Base-by-base conservation (phyloP, 2,329 filamentous ascomycete genomes). In the Ploettnerulaceae sp. region DNA sequence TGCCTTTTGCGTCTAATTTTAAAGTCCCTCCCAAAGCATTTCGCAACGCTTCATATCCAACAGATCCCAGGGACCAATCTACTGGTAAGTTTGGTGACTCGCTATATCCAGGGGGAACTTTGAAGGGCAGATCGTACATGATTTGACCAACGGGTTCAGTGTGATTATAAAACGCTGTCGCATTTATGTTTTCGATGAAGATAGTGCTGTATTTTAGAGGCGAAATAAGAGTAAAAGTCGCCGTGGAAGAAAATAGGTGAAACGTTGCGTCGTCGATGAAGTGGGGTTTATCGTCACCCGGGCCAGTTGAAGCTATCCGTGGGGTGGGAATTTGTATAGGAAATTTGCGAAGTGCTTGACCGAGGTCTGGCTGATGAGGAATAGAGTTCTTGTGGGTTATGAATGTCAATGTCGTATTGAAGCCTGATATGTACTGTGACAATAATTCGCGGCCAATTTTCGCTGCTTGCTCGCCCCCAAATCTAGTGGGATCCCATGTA, bases 191-290 rank as follows among this genome's bases (percentile, higher is more conserved):
- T 28, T 88, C 87, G 52, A 98, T 77, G 57, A 81, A 86, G 14
- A 97, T 67, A 1, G 81, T 88, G 41, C 85, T 85, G 48, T 81
- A 71, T 31, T 72, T 68, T 7, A 97, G 71, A 0, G 93, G 93
- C 0, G 90, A 96, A 29, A 82, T 75, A 17, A 97, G 74, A 0
- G 79, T 82, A 66, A 98, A 96, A 1, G 84, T 81, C 3, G 91
- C 91, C 0, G 89, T 89, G 0, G 89, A 95, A 12, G 87, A 86
- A 53, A 93, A 75, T 42, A 97, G 67, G 67, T 97, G 89, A 67
- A 98, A 82, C 5, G 83, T 91, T 8, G 90, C 87, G 57, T 88
- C 82, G 62, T 84, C 79, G 57, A 98, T 89, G 64, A 97, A 96
- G 54, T 81, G 80, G 0, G 76, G 68, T 21, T 68, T 67, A 21